phyloP scores from a whole-genome alignment of 2,329 filamentous ascomycete species.

The Neocucurbitaria cava region DNA sequence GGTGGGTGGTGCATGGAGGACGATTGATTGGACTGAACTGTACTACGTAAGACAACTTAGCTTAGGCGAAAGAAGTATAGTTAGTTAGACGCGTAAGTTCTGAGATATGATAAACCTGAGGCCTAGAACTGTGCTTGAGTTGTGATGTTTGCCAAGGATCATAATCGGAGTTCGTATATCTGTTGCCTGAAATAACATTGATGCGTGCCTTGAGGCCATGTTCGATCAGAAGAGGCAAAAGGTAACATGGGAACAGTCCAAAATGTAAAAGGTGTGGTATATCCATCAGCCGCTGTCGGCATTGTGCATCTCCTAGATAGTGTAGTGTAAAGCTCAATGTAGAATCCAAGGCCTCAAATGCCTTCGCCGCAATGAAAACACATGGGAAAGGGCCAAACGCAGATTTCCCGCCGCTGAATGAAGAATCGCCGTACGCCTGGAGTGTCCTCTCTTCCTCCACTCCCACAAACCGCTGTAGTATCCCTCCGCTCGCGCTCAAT shows the following conservation, averaged over 20 bases:
- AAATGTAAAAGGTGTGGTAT: slow-evolving; percentile 15
- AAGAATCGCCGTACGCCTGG: slow-evolving; percentile 30
- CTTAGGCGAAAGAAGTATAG: background rate
- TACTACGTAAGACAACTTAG: background rate
- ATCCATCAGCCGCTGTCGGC: slow-evolving; percentile 10
- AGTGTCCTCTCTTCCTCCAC: slow-evolving; percentile 1
- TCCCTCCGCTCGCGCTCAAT: background rate
- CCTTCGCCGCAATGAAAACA: slow-evolving; percentile 6
- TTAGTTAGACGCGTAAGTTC: background rate
- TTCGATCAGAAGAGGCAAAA: no score
- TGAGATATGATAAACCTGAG: background rate
- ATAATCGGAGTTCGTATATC: background rate
- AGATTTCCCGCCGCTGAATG: slow-evolving; percentile 12
- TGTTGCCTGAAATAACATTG: no score
- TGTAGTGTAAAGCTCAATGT: background rate
- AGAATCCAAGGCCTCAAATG: slow-evolving; percentile 15
- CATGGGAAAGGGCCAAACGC: slow-evolving; percentile 13
- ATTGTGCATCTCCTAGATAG: background rate
- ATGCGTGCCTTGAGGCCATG: no score
- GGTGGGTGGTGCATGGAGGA: no score
- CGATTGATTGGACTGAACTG: no score
- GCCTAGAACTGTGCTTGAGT: background rate
- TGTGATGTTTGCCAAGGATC: background rate
- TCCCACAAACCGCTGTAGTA: background rate
- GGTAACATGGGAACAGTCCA: background rate